phyloP scores from a whole-genome alignment of 257 asterid species.

The Linaria vulgaris region DNA sequence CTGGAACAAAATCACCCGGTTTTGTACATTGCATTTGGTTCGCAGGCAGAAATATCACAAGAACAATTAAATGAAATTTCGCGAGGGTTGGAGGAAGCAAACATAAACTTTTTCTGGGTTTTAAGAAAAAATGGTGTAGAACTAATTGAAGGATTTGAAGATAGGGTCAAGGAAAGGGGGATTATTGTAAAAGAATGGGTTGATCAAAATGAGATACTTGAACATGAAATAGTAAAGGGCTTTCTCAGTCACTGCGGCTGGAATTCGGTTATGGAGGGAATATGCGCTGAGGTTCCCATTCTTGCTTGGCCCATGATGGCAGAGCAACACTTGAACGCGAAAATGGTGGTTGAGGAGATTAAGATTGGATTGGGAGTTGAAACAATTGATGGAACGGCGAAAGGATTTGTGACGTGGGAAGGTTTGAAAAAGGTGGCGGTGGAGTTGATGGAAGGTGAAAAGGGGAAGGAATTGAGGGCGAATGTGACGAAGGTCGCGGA shows the following conservation, averaged over 20 bases:
- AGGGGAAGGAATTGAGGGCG: conserved; percentile 39
- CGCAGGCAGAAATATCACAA: conserved; percentile 54
- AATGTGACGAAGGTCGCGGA: conserved; percentile 37
- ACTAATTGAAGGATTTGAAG: conserved; percentile 25
- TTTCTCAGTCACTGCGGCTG: conserved; percentile 77
- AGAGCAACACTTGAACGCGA: conserved; percentile 62
- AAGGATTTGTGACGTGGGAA: conserved; percentile 55
- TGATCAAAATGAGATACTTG: conserved; percentile 52
- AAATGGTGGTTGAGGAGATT: conserved; percentile 59
- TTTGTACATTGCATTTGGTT: conserved; percentile 65
- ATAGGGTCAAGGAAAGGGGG: conserved; percentile 43
- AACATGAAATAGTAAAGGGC: conserved; percentile 45
- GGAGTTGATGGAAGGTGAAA: conserved; percentile 61
- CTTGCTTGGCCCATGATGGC: conserved; percentile 87
- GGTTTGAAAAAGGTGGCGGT: conserved; percentile 36
- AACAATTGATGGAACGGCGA: conserved; percentile 39
- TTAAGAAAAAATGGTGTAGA: conserved; percentile 28
- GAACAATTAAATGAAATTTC: conserved; percentile 50
- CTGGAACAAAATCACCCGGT: conserved; percentile 33
- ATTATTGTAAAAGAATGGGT: conserved; percentile 66
- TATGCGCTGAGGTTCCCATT: conserved; percentile 62
- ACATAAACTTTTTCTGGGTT: conserved; percentile 59
- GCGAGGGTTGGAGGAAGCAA: conserved; percentile 40
- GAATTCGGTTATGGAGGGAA: conserved; percentile 64
- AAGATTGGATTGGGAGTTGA: conserved; percentile 42